Conservation (phyloP, 306 rosid species). For the Lathyrus tuberosus region DNA sequence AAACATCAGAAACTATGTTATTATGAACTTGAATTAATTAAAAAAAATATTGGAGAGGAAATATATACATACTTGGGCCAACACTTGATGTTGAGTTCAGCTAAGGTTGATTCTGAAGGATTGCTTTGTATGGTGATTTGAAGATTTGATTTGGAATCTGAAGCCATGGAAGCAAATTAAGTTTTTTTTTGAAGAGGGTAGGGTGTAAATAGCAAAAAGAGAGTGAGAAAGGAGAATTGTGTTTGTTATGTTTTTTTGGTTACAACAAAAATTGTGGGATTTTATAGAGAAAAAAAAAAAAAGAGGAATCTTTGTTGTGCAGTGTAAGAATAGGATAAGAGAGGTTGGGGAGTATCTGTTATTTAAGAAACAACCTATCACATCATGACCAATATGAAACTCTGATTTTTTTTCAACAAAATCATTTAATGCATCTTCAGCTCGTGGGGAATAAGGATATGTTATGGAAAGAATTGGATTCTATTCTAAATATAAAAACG, state of each 20-base stretch:
- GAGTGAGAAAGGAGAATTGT: neutral
- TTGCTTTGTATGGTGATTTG: constrained; percentile 72
- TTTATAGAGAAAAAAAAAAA: constrained; percentile 1
- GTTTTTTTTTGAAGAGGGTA: no score
- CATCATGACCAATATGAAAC: constrained; percentile 38
- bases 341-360: constrained; percentile 18
- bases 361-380: constrained; percentile 49
- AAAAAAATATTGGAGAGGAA: neutral
- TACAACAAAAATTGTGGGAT: constrained; percentile 18
- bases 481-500: neutral
- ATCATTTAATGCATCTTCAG: constrained; percentile 41
- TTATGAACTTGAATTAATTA: constrained; percentile 3
- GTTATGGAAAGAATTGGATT: constrained; percentile 6
- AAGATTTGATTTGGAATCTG: constrained; percentile 57
- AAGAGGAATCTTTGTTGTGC: constrained; percentile 48
- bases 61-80: constrained; percentile 84
- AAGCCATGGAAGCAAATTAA: no score
- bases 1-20: neutral
- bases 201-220: neutral
- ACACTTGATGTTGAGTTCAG: constrained; percentile 77
- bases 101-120: constrained; percentile 75
- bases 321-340: constrained; percentile 36
- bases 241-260: constrained; percentile 14
- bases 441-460: constrained; percentile 33
- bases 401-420: constrained; percentile 40